Conservation (phyloP, 345 rosid genomes). For the Lepidium didymum region DNA sequence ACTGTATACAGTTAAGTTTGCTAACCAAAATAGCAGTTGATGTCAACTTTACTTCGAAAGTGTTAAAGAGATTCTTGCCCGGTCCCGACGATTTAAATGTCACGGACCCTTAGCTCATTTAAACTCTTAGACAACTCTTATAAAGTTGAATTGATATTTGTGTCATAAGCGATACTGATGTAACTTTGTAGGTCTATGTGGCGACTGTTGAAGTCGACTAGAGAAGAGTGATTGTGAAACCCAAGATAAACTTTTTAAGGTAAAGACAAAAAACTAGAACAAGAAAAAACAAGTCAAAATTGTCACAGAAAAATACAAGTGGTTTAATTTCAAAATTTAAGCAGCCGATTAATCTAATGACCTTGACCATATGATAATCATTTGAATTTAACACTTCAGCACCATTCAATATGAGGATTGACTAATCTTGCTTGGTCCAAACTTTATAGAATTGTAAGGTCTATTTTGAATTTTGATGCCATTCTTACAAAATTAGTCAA, state of each 20-base stretch:
- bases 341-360: background rate
- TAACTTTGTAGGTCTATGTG: constrained; percentile 6
- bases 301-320: background rate
- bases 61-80: background rate
- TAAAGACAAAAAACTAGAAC: background rate
- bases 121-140: background rate
- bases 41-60: background rate
- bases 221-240: background rate
- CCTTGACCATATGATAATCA: background rate
- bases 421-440: background rate
- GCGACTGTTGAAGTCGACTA: constrained; percentile 10
- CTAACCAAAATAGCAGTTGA: background rate
- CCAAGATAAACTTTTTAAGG: constrained; percentile 1
- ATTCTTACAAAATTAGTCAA: background rate
- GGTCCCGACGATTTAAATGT: background rate
- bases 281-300: background rate
- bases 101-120: background rate
- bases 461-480: background rate
- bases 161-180: background rate
- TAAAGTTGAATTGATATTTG: constrained; percentile 4
- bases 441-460: background rate
- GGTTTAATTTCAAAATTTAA: background rate
- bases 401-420: background rate
- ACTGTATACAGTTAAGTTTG: too few relatives aligned
- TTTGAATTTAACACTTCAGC: background rate